Evolutionary conservation across 2,329 filamentous ascomycete species (phyloP).

Genomic region (Ceratocystis ficicola): DNA sequence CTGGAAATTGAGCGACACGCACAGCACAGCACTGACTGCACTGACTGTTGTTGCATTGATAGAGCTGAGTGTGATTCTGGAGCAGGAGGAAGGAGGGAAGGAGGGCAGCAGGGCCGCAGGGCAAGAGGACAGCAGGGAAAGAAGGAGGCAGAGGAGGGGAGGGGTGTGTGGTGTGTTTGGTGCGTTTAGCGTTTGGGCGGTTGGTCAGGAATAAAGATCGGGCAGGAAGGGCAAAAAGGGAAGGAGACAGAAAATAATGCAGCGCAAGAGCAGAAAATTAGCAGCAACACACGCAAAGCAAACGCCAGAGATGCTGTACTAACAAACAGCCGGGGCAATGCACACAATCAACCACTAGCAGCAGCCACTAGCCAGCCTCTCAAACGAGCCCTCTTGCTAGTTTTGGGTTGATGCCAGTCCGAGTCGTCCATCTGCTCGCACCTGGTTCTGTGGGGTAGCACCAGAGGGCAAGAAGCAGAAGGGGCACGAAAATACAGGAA

Average conservation of each 20-base stretch:
- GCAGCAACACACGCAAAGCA: not conserved
- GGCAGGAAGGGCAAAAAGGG: slow-evolving; percentile 11
- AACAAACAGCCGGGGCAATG: not conserved
- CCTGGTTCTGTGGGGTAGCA: not conserved
- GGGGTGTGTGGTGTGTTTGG: slow-evolving; percentile 10
- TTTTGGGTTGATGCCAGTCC: not conserved
- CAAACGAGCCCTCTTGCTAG: not conserved
- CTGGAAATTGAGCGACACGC: slow-evolving; percentile 10
- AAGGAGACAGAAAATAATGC: not conserved
- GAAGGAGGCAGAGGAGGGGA: slow-evolving; percentile 2
- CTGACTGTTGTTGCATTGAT: slow-evolving; percentile 12
- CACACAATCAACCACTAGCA: too few species aligned
- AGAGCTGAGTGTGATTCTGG: slow-evolving; percentile 11
- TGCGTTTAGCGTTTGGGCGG: too few species aligned
- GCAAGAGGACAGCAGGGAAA: too few species aligned
- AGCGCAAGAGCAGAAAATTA: not conserved
- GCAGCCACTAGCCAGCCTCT: not conserved
- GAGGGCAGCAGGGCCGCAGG: not conserved
- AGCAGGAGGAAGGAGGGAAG: slow-evolving; percentile 3
- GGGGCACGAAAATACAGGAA: not conserved
- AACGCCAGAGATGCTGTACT: not conserved
- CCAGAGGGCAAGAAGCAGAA: not conserved
- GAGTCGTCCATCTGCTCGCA: not conserved
- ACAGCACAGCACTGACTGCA: slow-evolving; percentile 10
- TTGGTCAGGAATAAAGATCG: slow-evolving; percentile 11